These are phyloP conservation scores for Pseudopediastrum boryanum DNA, from an alignment of 139 green algal genomes.

Conservation along the genomic window DNA sequence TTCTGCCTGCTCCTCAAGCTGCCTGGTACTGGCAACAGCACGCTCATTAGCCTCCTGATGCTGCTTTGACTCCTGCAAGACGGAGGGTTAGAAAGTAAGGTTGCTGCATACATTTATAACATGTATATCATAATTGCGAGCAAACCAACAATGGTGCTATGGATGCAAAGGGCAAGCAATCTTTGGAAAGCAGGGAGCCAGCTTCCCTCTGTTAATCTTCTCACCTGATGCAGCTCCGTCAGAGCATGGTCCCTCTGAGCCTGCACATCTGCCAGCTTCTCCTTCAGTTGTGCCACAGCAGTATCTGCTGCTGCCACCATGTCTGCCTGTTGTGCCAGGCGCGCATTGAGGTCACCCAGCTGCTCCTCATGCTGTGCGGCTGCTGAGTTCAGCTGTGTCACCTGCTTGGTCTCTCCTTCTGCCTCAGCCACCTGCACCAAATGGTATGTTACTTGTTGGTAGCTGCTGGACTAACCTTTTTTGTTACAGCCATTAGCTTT, in stretches of 20 bases:
- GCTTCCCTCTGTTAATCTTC: background rate
- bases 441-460: background rate
- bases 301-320: slow-evolving; percentile 33
- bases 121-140: too few relatives aligned
- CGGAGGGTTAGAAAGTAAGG: too few relatives aligned
- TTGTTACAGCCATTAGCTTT: too few relatives aligned
- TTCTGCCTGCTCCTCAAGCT: background rate
- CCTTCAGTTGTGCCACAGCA: slow-evolving; percentile 22
- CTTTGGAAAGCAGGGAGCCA: too few relatives aligned
- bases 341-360: background rate
- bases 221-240: background rate
- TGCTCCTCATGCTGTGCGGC: background rate
- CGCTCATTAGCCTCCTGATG: too few relatives aligned
- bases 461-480: background rate
- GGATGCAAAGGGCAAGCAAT: too few relatives aligned
- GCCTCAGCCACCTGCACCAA: slow-evolving; percentile 46
- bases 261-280: slow-evolving; percentile 29
- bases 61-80: too few relatives aligned
- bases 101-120: too few relatives aligned
- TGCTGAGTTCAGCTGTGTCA: background rate
- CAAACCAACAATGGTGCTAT: too few relatives aligned
- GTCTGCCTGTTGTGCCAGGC: background rate
- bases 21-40: too few relatives aligned
- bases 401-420: slow-evolving; percentile 33
- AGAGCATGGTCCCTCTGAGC: slow-evolving; percentile 1